Conservation (phyloP, 768 basidiomycete genomes). For the Hericium coralloides region DNA sequence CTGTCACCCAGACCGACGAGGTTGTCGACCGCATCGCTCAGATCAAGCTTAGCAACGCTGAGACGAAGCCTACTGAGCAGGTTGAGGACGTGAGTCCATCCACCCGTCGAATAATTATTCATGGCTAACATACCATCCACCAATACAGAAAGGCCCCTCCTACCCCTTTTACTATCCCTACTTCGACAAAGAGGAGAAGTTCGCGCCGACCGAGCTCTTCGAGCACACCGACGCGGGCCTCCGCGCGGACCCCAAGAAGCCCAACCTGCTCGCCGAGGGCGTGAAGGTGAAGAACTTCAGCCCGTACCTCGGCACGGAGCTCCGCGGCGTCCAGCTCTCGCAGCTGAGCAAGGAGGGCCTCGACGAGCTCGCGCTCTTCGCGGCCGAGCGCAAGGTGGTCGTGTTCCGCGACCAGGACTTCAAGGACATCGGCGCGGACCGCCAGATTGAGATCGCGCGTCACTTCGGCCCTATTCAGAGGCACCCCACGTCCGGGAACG, state of each 20-base stretch:
- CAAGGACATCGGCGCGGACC: conserved; percentile 43
- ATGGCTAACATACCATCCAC: background rate
- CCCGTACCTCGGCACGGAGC: conserved; percentile 44
- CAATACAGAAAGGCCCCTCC: background rate
- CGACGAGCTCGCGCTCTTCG: conserved; percentile 24
- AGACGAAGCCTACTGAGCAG: background rate
- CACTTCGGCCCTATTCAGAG: conserved; percentile 22
- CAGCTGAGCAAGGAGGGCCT: conserved; percentile 42
- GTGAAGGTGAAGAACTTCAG: conserved; percentile 31
- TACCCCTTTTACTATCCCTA: conserved; percentile 1
- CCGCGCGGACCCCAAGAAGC: conserved; percentile 42
- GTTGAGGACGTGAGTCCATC: background rate
- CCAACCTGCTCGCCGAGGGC: conserved; percentile 36
- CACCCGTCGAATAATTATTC: background rate
- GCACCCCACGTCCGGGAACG: conserved; percentile 37
- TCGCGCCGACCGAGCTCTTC: conserved; percentile 8
- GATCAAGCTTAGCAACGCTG: background rate
- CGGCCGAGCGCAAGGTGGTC: conserved; percentile 45
- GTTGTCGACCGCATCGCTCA: background rate
- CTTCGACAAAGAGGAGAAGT: background rate
- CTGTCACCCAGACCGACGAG: background rate
- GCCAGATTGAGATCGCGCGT: conserved; percentile 41
- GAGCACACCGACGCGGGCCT: conserved; percentile 36
- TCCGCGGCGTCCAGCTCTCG: conserved; percentile 43
- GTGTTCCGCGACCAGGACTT: conserved; percentile 55